phyloP scores from a whole-genome alignment of 257 asterid genomes.

The Forsythia viridissima region DNA sequence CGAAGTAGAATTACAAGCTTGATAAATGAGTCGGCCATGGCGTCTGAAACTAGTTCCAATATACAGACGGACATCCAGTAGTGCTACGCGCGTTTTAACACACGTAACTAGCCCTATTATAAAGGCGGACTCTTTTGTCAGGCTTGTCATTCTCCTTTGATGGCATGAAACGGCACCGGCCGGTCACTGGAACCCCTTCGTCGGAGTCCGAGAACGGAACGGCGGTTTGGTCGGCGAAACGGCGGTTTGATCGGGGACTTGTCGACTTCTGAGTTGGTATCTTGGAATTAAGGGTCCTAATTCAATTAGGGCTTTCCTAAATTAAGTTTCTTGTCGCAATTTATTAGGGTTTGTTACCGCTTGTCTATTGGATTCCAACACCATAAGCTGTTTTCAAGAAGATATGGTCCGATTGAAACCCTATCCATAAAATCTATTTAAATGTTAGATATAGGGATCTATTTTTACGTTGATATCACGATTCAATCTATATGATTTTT shows the following conservation, averaged over 20 bases:
- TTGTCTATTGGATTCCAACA: too few relatives aligned
- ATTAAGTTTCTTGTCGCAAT: background rate
- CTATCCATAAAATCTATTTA: background rate
- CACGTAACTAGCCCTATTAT: background rate
- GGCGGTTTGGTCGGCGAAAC: background rate
- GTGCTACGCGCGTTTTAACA: background rate
- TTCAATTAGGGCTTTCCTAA: background rate
- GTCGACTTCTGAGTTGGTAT: background rate
- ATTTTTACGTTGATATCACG: too few relatives aligned
- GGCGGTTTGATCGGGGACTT: background rate
- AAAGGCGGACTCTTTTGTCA: background rate
- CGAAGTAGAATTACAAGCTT: background rate
- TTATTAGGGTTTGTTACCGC: too few relatives aligned
- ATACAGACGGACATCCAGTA: too few relatives aligned
- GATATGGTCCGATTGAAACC: background rate
- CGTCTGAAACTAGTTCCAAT: background rate
- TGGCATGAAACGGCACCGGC: background rate
- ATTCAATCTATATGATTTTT: too few relatives aligned
- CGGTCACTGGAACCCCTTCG: background rate
- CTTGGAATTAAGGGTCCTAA: background rate
- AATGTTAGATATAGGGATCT: background rate
- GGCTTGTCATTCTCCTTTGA: background rate
- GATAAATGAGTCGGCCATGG: too few relatives aligned
- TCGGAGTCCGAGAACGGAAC: background rate
- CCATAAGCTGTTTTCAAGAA: background rate